Evolutionary conservation across 2,329 filamentous ascomycete species (phyloP).

Genomic region (Fusarium mangiferae): DNA sequence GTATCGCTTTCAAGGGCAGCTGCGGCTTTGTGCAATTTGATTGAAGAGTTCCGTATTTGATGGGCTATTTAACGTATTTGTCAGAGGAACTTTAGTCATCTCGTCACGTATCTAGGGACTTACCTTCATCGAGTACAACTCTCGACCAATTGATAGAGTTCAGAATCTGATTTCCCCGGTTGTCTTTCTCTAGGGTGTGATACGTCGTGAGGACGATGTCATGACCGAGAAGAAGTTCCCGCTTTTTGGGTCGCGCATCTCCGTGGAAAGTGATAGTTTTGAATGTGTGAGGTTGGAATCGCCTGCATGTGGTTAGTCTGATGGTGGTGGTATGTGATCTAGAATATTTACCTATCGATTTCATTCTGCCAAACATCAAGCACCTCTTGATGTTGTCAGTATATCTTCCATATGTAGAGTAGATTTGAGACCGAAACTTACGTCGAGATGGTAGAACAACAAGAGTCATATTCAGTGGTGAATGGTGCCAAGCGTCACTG

Average conservation of each 20-base stretch:
- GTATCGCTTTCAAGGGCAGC: fast-evolving
- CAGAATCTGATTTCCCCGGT: fast-evolving
- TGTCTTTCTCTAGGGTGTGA: neutral
- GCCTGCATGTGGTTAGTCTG: neutral
- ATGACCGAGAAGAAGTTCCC: neutral
- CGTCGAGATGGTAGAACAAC: slow-evolving; percentile 1
- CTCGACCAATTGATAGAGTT: neutral
- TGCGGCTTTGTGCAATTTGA: fast-evolving
- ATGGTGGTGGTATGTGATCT: fast-evolving
- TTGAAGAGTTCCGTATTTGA: neutral
- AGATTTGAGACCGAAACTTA: neutral
- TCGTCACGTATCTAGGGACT: fast-evolving
- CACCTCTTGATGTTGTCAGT: neutral
- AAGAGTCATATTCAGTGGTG: fast-evolving
- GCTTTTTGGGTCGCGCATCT: fast-evolving
- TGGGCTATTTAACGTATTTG: fast-evolving
- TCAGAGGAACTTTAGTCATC: fast-evolving
- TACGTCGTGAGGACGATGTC: neutral
- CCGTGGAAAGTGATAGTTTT: neutral
- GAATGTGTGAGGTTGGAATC: neutral
- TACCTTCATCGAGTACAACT: neutral
- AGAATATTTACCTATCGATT: neutral
- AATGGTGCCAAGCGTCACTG: fast-evolving
- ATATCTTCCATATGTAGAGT: fast-evolving
- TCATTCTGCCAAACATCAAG: slow-evolving; percentile 13